Evolutionary conservation across 176 grass and related monocot genomes (phyloP), one percentile per base, ranked within the genome.

Genomic region (Echinochloa phyllopogon): DNA sequence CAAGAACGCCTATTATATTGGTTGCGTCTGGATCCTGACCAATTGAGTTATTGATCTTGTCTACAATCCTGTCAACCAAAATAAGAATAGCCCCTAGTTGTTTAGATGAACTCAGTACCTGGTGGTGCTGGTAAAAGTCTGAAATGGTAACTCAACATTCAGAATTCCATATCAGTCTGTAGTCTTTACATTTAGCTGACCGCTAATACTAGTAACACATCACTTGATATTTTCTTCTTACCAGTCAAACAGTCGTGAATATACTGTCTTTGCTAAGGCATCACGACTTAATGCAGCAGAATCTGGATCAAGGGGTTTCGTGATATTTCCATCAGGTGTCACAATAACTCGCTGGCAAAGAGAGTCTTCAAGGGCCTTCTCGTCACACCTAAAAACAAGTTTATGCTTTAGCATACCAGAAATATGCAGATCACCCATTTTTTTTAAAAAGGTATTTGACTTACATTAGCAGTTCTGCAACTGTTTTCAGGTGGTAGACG

Each of bases 31-130:
- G 95, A 87, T 98, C 95, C 64, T 98, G 95, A 57, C 95, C 95
- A 55, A 98, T 95, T 61, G 95, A 98, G 40, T 64, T 98, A 79
- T 98, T 98, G 76, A 98, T 98, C 85, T 94, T 98, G 64, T 98
- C 92, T 50, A 98, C 95, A 45, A 98, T 78, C 95, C 95, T 98
- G 87, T 85, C 25, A 71, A 57, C 20, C 14, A 83, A 81, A 52
- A 84, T 36, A 78, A 95, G 52, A 73, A 85, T 72, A 68, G 24
- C 25, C 17, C 12, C 40, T 53, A 73, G 9, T 61, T 78, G 37
- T 37, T 75, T 85, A 85, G 45, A 63, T 57, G 17, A 47, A 13
- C 58, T 83, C 52, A 66, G 51, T 65, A 78, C 20, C 20, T 15
- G 49, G 23, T 42, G 33, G 20, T 12, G 14, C 20, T 73, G 36